Evolutionary conservation across 768 basidiomycete genomes (phyloP), one percentile per base, ranked within the genome.

Genomic region (Lenzites betulinus): DNA sequence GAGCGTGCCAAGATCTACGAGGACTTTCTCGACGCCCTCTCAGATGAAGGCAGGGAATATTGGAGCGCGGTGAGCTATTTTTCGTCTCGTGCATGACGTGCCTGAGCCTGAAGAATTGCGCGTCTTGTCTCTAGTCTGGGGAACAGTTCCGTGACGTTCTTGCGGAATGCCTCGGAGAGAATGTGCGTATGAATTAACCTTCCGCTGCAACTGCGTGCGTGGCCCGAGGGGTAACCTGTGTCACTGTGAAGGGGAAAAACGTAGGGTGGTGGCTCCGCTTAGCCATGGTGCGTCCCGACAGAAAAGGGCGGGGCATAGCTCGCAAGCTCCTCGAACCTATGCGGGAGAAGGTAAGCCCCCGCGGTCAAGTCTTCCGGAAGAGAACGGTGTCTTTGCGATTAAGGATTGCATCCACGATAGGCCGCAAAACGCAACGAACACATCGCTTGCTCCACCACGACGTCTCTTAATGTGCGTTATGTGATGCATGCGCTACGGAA

Each of bases 321-420:
- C 55, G 55, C 25, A 57, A 57, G 25, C 47, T 57, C 0, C 26
- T 57, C 18, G 55, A 57, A 47, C 47, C 55, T 1, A 26, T 57
- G 23, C 55, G 55, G 9, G 22, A 8, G 2, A 57, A 57, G 47
- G 48, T 30, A 11, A 43, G 26, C 26, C 1, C 15, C 23, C 6
- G n/a, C 51, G 23, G n/a, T n/a, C n/a, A n/a, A n/a, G n/a, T n/a
- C n/a, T n/a, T n/a, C n/a, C n/a, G n/a, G n/a, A n/a, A n/a, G n/a
- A n/a, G n/a, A n/a, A n/a, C n/a, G n/a, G n/a, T n/a, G n/a, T n/a
- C n/a, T n/a, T n/a, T n/a, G n/a, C n/a, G n/a, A n/a, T n/a, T n/a
- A n/a, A n/a, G n/a, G n/a, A n/a, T n/a, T n/a, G n/a, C n/a, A n/a
- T n/a, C n/a, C n/a, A n/a, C n/a, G n/a, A n/a, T 39, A 56, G 46